Conservation (phyloP, 768 basidiomycete genomes). For the Termitomyces bulborhizus region DNA sequence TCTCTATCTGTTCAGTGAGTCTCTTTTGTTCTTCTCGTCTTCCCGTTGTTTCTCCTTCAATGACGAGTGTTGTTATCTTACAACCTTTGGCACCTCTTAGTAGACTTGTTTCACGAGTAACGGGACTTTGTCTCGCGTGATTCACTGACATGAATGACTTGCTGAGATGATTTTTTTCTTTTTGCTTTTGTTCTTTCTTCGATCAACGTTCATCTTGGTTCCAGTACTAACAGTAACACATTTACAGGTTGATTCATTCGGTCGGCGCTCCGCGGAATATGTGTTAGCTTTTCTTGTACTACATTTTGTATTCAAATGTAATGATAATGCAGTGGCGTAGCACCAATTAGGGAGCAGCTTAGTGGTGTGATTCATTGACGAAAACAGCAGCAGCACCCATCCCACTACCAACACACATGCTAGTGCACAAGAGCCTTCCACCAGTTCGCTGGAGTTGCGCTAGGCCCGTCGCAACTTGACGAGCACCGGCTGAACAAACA, state of each 20-base stretch:
- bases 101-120: conserved; percentile 53
- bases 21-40: not conserved
- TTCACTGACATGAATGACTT: conserved; percentile 82
- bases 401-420: conserved; percentile 74
- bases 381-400: conserved; percentile 86
- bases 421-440: conserved; percentile 71
- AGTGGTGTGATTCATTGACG: conserved; percentile 53
- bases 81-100: conserved; percentile 92
- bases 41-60: conserved; percentile 24
- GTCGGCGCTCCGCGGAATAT: not conserved
- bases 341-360: not conserved
- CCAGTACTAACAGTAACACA: not conserved
- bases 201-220: not conserved
- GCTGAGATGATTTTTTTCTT: conserved; percentile 54
- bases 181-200: conserved; percentile 21
- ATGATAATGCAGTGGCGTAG: not conserved
- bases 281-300: not conserved
- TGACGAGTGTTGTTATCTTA: conserved; percentile 77
- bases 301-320: not conserved
- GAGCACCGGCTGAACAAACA: conserved; percentile 57
- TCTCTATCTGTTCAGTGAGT: conserved; percentile 5
- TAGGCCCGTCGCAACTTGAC: conserved; percentile 87
- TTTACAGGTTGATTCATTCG: not conserved
- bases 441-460: conserved; percentile 69
- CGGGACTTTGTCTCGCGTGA: conserved; percentile 30